Evolutionary conservation across 305 asterid species (phyloP).

Genomic region (Solanum hybrid): DNA sequence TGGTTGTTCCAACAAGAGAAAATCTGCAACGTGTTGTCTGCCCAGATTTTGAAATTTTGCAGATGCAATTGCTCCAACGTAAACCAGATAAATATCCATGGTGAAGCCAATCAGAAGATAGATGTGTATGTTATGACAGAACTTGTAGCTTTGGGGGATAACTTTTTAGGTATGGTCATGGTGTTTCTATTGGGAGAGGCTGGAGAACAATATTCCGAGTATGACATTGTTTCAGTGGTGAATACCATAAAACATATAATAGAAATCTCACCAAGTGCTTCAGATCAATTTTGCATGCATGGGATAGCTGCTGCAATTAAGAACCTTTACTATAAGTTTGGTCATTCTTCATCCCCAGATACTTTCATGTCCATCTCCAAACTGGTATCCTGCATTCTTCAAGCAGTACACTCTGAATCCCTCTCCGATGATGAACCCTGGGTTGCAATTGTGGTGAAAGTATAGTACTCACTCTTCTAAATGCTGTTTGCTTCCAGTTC

Average conservation of each 20-base stretch:
- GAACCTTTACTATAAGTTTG: constrained; percentile 31
- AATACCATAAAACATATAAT: constrained; percentile 37
- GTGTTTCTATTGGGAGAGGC: constrained; percentile 55
- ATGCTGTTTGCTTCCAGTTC: constrained; percentile 3
- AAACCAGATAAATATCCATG: constrained; percentile 20
- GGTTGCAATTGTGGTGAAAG: constrained; percentile 64
- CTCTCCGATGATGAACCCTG: constrained; percentile 54
- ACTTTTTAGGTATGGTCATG: constrained; percentile 46
- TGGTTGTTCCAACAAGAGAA: constrained; percentile 96
- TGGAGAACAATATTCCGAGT: constrained; percentile 35
- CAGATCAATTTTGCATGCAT: constrained; percentile 64
- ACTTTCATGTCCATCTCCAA: constrained; percentile 35
- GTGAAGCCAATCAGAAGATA: constrained; percentile 26
- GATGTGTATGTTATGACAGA: constrained; percentile 48
- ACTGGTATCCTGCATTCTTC: constrained; percentile 44
- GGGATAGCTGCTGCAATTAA: constrained; percentile 53
- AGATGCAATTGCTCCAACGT: constrained; percentile 27
- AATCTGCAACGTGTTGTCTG: constrained; percentile 50
- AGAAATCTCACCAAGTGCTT: constrained; percentile 57
- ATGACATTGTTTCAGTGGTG: constrained; percentile 50
- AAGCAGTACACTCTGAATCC: constrained; percentile 46
- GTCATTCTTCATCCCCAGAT: constrained; percentile 35
- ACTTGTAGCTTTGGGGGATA: constrained; percentile 59
- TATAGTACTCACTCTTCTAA: constrained; percentile 10
- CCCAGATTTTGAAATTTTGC: constrained; percentile 64